These are phyloP conservation scores for Hordeum vulgare DNA, from an alignment of 176 grass and related monocot genomes.

Conservation along the genomic window DNA sequence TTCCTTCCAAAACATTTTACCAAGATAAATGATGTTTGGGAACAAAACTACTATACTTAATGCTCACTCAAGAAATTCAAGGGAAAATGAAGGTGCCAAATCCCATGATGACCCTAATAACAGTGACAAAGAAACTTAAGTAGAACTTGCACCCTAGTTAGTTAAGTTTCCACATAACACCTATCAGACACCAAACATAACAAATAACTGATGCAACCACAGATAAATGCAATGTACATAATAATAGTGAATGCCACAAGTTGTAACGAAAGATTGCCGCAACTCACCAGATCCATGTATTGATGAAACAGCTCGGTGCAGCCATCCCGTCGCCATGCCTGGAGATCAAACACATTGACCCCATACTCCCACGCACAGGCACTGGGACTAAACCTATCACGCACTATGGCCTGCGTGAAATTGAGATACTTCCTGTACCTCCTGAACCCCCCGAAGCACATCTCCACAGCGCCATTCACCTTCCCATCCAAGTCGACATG, in stretches of 20 bases:
- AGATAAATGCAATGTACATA: not conserved
- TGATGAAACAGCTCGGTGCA: constrained; percentile 88
- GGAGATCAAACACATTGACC: constrained; percentile 86
- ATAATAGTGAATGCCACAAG: not conserved
- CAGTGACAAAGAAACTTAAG: not conserved
- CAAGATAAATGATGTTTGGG: not conserved
- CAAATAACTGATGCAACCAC: not conserved
- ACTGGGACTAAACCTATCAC: constrained; percentile 47
- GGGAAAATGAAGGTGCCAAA: not conserved
- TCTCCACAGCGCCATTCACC: constrained; percentile 89
- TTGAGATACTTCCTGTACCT: constrained; percentile 86
- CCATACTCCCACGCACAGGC: constrained; percentile 89
- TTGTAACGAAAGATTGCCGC: not conserved
- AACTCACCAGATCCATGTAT: constrained; percentile 72
- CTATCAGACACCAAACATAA: not conserved
- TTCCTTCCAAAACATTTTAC: not conserved
- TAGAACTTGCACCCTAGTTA: not conserved
- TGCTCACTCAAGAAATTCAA: not conserved
- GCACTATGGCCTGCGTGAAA: constrained; percentile 63
- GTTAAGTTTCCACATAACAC: not conserved
- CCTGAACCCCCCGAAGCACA: constrained; percentile 83
- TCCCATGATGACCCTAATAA: not conserved
- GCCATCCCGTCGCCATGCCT: constrained; percentile 70
- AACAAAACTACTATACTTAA: not conserved
- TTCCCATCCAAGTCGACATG: constrained; percentile 76